These are phyloP conservation scores for Blastobotrys attinorum DNA, from an alignment of 805 yeast species.

Conservation along the genomic window DNA sequence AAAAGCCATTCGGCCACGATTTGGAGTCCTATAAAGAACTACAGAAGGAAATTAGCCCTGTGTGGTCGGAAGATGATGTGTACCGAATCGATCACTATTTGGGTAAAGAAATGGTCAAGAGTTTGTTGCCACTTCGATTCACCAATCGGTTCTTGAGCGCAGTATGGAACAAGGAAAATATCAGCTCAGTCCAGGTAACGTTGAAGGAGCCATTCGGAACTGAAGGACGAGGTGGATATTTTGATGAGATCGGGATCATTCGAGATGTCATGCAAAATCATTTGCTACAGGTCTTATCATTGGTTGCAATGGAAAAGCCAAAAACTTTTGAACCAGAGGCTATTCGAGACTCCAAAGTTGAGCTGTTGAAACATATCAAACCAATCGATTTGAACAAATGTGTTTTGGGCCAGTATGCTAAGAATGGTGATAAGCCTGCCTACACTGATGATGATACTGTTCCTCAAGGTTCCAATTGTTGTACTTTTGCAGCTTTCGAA, in stretches of 20 bases:
- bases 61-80: conserved; percentile 84
- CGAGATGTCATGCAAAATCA: conserved; percentile 99
- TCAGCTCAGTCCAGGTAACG: conserved; percentile 75
- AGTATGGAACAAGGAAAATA: conserved; percentile 79
- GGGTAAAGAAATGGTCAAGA: conserved; percentile 98
- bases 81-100: conserved; percentile 95
- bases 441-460: conserved; percentile 92
- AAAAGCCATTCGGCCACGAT: conserved; percentile 97
- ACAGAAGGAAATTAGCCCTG: conserved; percentile 70
- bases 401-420: conserved; percentile 79
- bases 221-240: conserved; percentile 98
- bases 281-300: conserved; percentile 81
- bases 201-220: conserved; percentile 99
- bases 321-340: conserved; percentile 86
- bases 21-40: conserved; percentile 68
- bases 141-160: conserved; percentile 83
- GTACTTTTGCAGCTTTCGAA: conserved; percentile 84
- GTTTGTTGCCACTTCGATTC: conserved; percentile 79
- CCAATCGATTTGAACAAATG: conserved; percentile 59
- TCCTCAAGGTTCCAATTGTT: conserved; percentile 69
- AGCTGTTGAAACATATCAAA: conserved; percentile 74
- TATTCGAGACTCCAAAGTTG: conserved; percentile 92
- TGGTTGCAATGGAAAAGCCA: conserved; percentile 94
- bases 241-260: conserved; percentile 88
- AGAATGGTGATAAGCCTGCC: conserved; percentile 84